phyloP scores from a whole-genome alignment of 306 rosid species.

The Prunus padus region DNA sequence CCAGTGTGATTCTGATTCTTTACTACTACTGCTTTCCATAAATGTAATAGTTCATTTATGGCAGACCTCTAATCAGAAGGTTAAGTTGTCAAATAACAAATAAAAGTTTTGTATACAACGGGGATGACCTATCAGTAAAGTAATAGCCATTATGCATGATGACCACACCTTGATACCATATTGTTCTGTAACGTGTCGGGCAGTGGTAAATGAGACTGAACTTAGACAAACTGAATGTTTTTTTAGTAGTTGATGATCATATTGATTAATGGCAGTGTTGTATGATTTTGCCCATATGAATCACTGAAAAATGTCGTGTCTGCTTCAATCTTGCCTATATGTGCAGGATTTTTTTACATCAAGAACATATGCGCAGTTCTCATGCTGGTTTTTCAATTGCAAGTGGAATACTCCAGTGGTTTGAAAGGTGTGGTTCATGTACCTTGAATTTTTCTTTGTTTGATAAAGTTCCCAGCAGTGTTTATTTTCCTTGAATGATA shows the following conservation, averaged over 20 bases:
- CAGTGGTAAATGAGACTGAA: neutral
- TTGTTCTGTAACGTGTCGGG: neutral
- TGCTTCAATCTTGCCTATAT: neutral
- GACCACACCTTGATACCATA: neutral
- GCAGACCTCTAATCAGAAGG: neutral
- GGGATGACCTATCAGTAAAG: neutral
- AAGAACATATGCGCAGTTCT: neutral
- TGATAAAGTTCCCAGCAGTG: neutral
- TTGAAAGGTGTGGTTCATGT: slow-evolving; percentile 10
- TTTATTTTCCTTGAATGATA: neutral
- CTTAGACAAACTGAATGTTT: neutral
- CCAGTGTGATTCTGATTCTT: neutral
- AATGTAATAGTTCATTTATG: neutral
- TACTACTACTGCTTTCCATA: neutral
- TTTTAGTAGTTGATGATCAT: neutral
- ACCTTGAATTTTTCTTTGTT: neutral
- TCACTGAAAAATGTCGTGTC: neutral
- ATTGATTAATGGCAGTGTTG: neutral
- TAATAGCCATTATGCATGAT: neutral
- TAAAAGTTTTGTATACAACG: neutral
- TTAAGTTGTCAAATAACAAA: neutral
- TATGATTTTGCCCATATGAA: neutral
- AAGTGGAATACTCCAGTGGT: neutral
- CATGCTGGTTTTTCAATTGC: slow-evolving; percentile 8
- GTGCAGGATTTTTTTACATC: slow-evolving; percentile 6